A percentile compares a stretch with the other conserved stretches of the same genome.
Conservation (phyloP, 306 rosid genomes). For the Malus sieversii region DNA sequence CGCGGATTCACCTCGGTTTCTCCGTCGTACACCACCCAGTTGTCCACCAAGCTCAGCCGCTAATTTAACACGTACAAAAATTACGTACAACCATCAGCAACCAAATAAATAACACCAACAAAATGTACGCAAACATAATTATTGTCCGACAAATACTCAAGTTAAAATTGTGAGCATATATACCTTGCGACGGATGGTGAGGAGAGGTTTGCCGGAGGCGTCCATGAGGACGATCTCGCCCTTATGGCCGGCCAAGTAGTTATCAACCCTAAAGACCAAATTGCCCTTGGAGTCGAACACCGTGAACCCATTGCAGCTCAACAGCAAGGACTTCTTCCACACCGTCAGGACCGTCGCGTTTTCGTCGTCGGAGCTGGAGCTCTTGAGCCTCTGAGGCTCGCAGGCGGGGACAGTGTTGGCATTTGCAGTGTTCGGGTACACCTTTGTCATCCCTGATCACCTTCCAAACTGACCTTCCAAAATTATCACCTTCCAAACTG, state of each 20-base stretch:
- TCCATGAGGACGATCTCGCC: constrained; percentile 73
- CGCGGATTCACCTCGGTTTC: constrained; percentile 33
- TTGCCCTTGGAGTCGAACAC: constrained; percentile 53
- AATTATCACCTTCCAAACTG: neutral
- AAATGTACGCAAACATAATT: neutral
- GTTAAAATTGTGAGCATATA: neutral
- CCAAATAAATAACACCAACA: neutral
- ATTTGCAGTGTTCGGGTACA: constrained; percentile 39
- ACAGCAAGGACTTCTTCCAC: constrained; percentile 72
- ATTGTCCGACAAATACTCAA: too few species aligned
- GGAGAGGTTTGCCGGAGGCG: constrained; percentile 55
- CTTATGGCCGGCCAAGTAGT: constrained; percentile 41
- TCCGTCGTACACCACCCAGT: constrained; percentile 63
- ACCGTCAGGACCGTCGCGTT: constrained; percentile 40
- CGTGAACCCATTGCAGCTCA: constrained; percentile 70
- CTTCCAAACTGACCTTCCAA: neutral
- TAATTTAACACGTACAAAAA: constrained; percentile 9
- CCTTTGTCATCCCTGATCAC: constrained; percentile 43
- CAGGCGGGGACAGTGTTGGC: neutral
- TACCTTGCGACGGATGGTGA: constrained; percentile 73
- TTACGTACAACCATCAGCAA: neutral
- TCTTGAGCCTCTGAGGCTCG: neutral
- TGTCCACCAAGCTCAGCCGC: constrained; percentile 56
- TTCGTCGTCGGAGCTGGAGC: neutral
- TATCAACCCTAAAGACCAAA: constrained; percentile 59